A percentile compares a stretch with the other conserved stretches of the same genome.
phyloP scores from a whole-genome alignment of 2,329 filamentous ascomycete genomes.

The Mycocentrospora acerina region DNA sequence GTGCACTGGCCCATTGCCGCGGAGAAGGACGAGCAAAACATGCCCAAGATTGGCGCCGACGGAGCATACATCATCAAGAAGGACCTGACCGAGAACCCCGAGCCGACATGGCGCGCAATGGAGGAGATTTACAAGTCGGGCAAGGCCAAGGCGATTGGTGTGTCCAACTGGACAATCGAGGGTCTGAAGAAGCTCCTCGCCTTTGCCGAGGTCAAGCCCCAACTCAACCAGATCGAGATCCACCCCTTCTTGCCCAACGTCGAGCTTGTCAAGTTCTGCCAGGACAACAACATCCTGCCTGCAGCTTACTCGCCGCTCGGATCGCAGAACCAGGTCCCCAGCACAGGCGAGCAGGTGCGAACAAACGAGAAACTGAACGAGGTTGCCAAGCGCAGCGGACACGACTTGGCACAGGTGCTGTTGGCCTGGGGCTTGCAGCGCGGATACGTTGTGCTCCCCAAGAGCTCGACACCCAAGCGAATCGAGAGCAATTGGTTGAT shows the following conservation, averaged over 20 bases:
- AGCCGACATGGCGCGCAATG: slow-evolving; percentile 67
- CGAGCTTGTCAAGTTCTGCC: slow-evolving; percentile 59
- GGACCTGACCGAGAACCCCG: slow-evolving; percentile 66
- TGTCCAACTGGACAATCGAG: slow-evolving; percentile 70
- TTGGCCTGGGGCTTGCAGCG: slow-evolving; percentile 82
- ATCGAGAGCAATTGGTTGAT: slow-evolving; percentile 64
- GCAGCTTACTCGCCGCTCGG: slow-evolving; percentile 69
- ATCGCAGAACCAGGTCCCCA: slow-evolving; percentile 69
- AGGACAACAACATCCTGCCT: slow-evolving; percentile 60
- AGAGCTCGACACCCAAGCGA: slow-evolving; percentile 45
- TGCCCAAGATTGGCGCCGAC: slow-evolving; percentile 57
- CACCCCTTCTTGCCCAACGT: slow-evolving; percentile 72
- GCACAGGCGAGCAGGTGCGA: slow-evolving; percentile 67
- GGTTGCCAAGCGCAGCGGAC: slow-evolving; percentile 71
- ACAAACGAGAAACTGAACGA: slow-evolving; percentile 67
- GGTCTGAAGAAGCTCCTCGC: slow-evolving; percentile 68
- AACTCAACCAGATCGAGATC: slow-evolving; percentile 74
- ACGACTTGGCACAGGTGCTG: slow-evolving; percentile 78
- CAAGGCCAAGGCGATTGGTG: slow-evolving; percentile 66
- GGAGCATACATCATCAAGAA: slow-evolving; percentile 65
- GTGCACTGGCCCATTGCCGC: slow-evolving; percentile 62
- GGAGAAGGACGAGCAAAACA: slow-evolving; percentile 54
- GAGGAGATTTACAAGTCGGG: slow-evolving; percentile 64
- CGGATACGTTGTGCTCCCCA: slow-evolving; percentile 49
- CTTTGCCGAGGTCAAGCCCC: slow-evolving; percentile 66